A percentile compares a stretch with the other conserved stretches of the same genome.
Evolutionary conservation across 2,329 filamentous ascomycete genomes (phyloP).

Genomic region (Rhynchosporium graminicola): DNA sequence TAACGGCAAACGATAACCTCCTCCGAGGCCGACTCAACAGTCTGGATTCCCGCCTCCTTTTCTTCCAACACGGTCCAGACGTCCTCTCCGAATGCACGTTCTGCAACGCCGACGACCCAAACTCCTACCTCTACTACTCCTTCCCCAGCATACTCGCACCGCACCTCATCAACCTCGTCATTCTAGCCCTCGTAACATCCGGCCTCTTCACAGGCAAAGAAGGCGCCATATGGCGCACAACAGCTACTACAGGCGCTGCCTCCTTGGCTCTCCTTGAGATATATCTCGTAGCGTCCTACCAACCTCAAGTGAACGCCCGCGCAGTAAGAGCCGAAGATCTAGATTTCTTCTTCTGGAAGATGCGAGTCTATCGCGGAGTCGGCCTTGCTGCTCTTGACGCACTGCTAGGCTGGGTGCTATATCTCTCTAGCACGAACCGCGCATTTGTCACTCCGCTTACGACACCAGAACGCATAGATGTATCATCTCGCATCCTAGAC

Average conservation of each 20-base stretch:
- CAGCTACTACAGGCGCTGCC: slow-evolving; percentile 65
- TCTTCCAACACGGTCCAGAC: slow-evolving; percentile 78
- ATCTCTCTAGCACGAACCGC: slow-evolving; percentile 76
- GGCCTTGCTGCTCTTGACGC: slow-evolving; percentile 66
- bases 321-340: slow-evolving; percentile 63
- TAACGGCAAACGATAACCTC: slow-evolving; percentile 61
- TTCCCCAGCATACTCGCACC: slow-evolving; percentile 71
- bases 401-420: slow-evolving; percentile 65
- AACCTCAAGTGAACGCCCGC: slow-evolving; percentile 63
- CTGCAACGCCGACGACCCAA: slow-evolving; percentile 70
- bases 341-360: slow-evolving; percentile 71
- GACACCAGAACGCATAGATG: slow-evolving; percentile 66
- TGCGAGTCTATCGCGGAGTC: slow-evolving; percentile 63
- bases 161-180: slow-evolving; percentile 76
- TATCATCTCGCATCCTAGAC: slow-evolving; percentile 56
- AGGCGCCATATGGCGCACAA: slow-evolving; percentile 67
- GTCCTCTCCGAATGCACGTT: slow-evolving; percentile 78
- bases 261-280: slow-evolving; percentile 63
- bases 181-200: slow-evolving; percentile 74
- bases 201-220: slow-evolving; percentile 62
- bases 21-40: slow-evolving; percentile 70
- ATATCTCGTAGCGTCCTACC: slow-evolving; percentile 65
- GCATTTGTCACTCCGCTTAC: slow-evolving; percentile 66
- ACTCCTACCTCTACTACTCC: slow-evolving; percentile 77
- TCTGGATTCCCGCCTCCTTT: slow-evolving; percentile 73